Evolutionary conservation across 306 rosid species (phyloP), one percentile per base, ranked within the genome.

Genomic region (Sphenostylis stenocarpa): DNA sequence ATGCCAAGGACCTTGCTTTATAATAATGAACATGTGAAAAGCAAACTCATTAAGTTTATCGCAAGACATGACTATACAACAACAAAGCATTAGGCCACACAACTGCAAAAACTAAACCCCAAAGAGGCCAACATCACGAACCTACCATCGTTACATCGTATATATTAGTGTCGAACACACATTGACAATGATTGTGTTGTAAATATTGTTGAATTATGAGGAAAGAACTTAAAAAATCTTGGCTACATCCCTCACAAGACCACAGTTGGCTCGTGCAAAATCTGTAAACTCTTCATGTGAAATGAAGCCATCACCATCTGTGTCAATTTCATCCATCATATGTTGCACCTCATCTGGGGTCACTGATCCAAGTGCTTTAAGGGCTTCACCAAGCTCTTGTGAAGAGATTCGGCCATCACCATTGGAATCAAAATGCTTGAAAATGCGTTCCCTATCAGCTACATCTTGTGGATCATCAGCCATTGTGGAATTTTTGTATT

Each of bases 321-420:
- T 87, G 24, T 93, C 98, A 44, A 91, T 85, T 84, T 93, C 93
- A 0, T 65, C 77, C 97, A 91, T 93, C 98, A 93, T 93, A 29
- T 70, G 67, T 12, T 76, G 55, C 57, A 93, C 88, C 61, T 91
- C 97, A 0, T 93, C 90, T 0, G 38, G 9, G 0, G 91, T 84
- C 17, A 89, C 93, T 0, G 90, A 88, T 48, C 96, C 95, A 0
- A 93, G 87, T 13, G 83, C 7, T 70, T 89, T 84, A 74, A 89
- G 83, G 4, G 97, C 82, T 26, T 91, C 91, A 7, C 93, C 98
- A 1, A 93, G 86, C 86, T 91, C 98, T 0, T 81, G 2, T 0
- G 97, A 72, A 2, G 97, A 91, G 83, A 91, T 89, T 83, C 84
- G 69, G 3, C 96, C 95, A 3, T 93, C 93, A 0, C 90, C 90